These are phyloP conservation scores for Botrytis tulipae DNA, from an alignment of 2,329 filamentous ascomycete species.

Conservation along the genomic window DNA sequence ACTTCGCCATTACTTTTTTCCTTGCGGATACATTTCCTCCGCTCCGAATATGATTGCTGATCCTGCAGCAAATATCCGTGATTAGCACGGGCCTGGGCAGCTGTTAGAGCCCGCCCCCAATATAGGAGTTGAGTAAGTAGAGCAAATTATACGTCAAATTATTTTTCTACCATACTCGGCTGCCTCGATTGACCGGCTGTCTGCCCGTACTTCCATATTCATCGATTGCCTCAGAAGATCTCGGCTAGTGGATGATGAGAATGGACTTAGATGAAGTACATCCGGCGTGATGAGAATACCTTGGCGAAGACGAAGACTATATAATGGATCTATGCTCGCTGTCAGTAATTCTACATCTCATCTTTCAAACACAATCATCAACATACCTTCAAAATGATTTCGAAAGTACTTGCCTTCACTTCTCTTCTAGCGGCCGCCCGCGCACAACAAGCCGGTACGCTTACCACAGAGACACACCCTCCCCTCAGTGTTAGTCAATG, in stretches of 20 bases:
- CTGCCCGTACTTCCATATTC: conserved; percentile 35
- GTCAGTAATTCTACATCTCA: neutral
- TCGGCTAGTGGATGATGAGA: neutral
- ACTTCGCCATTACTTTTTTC: conserved; percentile 12
- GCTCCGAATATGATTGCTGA: neutral
- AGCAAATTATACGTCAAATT: neutral
- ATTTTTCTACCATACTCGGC: conserved; percentile 24
- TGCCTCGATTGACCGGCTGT: conserved; percentile 29
- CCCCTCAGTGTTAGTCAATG: conserved; percentile 53
- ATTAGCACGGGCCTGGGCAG: conserved; percentile 2
- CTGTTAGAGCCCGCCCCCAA: neutral
- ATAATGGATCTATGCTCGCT: conserved; percentile 30
- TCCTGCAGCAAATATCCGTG: neutral
- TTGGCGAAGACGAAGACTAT: conserved; percentile 21
- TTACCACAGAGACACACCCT: conserved; percentile 51
- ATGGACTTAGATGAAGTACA: neutral
- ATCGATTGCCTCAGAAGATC: neutral
- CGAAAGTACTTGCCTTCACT: conserved; percentile 42
- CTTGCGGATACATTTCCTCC: neutral
- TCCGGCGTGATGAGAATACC: neutral
- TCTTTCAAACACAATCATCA: neutral
- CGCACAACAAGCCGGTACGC: conserved; percentile 50
- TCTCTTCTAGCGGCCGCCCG: conserved; percentile 45
- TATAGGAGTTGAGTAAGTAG: neutral
- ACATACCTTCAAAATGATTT: conserved; percentile 34